Percentiles rank a stretch among this genome's conserved stretches.
Evolutionary conservation across 208 protist genomes (phyloP).

Genomic region (Trypanosoma melophagium): DNA sequence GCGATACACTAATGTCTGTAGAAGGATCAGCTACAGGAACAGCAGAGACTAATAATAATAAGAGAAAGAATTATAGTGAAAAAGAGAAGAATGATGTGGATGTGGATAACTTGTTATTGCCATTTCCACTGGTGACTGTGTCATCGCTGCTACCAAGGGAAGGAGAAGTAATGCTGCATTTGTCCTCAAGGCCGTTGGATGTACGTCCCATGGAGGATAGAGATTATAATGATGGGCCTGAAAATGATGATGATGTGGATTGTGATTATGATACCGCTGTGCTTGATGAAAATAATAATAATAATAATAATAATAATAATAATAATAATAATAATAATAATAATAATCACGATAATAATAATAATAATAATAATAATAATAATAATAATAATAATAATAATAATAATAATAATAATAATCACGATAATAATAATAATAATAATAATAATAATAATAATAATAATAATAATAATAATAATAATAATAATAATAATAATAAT

Average conservation of each 20-base stretch:
- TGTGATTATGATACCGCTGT: not conserved
- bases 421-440: too few species aligned
- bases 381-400: too few species aligned
- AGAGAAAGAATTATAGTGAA: not conserved
- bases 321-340: too few species aligned
- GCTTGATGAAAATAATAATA: not conserved
- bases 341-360: too few species aligned
- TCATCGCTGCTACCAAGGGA: slow-evolving; percentile 12
- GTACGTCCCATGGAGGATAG: not conserved
- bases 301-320: too few species aligned
- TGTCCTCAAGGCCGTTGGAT: slow-evolving; percentile 3
- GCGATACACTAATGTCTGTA: not conserved
- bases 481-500: too few species aligned
- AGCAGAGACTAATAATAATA: slow-evolving; percentile 4
- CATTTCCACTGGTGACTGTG: slow-evolving; percentile 13
- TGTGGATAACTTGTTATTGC: not conserved
- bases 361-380: too few species aligned
- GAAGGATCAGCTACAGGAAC: not conserved
- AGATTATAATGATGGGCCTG: not conserved
- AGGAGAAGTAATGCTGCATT: slow-evolving; percentile 7
- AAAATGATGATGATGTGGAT: slow-evolving; percentile 1
- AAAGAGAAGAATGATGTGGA: not conserved
- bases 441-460: too few species aligned
- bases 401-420: too few species aligned
- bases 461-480: too few species aligned